Evolutionary conservation across 2,329 filamentous ascomycete species (phyloP).

Genomic region (Clonostachys sp.): DNA sequence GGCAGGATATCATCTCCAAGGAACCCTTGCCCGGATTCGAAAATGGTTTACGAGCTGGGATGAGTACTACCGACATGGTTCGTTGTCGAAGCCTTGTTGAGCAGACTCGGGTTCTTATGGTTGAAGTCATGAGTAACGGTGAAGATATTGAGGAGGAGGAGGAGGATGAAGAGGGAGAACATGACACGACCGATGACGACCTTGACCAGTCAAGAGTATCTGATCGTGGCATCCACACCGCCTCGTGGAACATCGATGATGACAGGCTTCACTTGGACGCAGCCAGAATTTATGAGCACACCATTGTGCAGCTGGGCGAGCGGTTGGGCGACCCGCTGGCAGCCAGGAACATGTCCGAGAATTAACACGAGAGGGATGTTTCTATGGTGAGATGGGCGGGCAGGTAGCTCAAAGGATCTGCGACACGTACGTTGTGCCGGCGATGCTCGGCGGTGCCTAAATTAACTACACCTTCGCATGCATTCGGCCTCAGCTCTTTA

Average conservation of each 20-base stretch:
- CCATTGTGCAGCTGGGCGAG: slow-evolving; percentile 69
- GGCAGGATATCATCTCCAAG: slow-evolving; percentile 61
- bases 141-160: slow-evolving; percentile 32
- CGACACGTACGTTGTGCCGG: no score
- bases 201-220: slow-evolving; percentile 23
- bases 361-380: background rate
- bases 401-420: no score
- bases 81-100: slow-evolving; percentile 79
- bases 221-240: background rate
- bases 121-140: slow-evolving; percentile 57
- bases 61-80: slow-evolving; percentile 81
- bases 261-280: slow-evolving; percentile 63
- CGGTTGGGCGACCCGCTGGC: slow-evolving; percentile 44
- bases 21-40: slow-evolving; percentile 68
- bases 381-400: no score
- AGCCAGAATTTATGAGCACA: slow-evolving; percentile 74
- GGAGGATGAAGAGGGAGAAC: slow-evolving; percentile 26
- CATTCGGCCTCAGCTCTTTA: no score
- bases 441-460: no score
- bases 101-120: slow-evolving; percentile 65
- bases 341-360: background rate
- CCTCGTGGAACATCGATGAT: slow-evolving; percentile 32
- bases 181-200: slow-evolving; percentile 21
- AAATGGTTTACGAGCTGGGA: slow-evolving; percentile 54
- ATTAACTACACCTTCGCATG: no score